Evolutionary conservation across 768 basidiomycete genomes (phyloP).

Genomic region (Wakefieldia striispora): DNA sequence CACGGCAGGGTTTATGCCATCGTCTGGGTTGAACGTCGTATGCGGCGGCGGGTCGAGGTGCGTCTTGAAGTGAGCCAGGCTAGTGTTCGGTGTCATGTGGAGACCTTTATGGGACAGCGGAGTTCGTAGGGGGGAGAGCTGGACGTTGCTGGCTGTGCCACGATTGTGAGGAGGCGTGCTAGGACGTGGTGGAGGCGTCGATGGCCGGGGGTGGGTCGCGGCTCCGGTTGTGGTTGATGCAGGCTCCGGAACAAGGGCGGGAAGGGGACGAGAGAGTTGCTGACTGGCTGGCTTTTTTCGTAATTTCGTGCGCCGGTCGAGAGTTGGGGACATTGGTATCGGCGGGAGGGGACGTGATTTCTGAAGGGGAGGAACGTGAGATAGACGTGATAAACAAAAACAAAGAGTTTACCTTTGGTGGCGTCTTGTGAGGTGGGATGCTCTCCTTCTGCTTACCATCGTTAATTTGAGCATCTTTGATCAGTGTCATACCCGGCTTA

Average conservation of each 20-base stretch:
- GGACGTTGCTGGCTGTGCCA: slow-evolving; percentile 28
- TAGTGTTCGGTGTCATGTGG: slow-evolving; percentile 67
- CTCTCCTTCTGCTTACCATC: slow-evolving; percentile 21
- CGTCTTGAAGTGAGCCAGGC: slow-evolving; percentile 66
- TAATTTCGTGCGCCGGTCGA: slow-evolving; percentile 32
- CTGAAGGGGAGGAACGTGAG: slow-evolving; percentile 24
- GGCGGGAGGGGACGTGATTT: slow-evolving; percentile 39
- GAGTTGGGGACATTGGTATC: slow-evolving; percentile 47
- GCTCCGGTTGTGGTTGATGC: slow-evolving; percentile 6
- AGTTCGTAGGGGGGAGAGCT: slow-evolving; percentile 60
- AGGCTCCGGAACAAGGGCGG: slow-evolving; percentile 28
- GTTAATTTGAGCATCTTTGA: slow-evolving; percentile 6
- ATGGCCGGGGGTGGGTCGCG: slow-evolving; percentile 17
- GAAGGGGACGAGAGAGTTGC: slow-evolving; percentile 17
- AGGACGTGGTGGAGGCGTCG: slow-evolving; percentile 39
- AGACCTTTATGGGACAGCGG: slow-evolving; percentile 67
- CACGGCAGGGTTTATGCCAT: slow-evolving; percentile 37
- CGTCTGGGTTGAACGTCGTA: slow-evolving; percentile 24
- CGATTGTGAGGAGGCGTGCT: slow-evolving; percentile 37
- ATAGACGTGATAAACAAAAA: background rate
- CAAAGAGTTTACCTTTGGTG: slow-evolving; percentile 22
- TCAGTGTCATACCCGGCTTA: slow-evolving; percentile 4
- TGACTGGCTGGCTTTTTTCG: slow-evolving; percentile 20
- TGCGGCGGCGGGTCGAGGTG: slow-evolving; percentile 62
- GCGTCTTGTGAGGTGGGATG: slow-evolving; percentile 22